phyloP scores from a whole-genome alignment of 176 grass and related monocot genomes.

The Urochloa ruziziensis region DNA sequence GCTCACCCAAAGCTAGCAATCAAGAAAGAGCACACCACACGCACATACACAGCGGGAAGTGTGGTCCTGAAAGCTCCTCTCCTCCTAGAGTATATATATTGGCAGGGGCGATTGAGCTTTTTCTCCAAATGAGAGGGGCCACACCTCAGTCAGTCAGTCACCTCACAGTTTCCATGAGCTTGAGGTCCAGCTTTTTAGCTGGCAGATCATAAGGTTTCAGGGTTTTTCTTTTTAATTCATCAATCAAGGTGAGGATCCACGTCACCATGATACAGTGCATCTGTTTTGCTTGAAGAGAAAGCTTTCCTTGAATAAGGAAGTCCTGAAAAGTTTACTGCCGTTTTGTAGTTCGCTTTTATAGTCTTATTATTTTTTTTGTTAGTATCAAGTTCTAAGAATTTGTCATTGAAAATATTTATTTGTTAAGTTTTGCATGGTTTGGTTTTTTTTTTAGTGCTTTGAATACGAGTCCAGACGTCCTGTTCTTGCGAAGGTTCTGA shows the following conservation, averaged over 20 bases:
- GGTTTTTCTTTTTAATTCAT: slow-evolving; percentile 10
- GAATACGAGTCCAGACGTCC: not conserved
- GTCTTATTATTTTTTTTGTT: slow-evolving; percentile 4
- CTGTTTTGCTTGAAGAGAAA: not conserved
- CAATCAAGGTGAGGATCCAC: slow-evolving; percentile 27
- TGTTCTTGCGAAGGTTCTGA: not conserved
- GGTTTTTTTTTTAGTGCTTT: not conserved
- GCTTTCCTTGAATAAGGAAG: not conserved
- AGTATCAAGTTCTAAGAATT: not conserved
- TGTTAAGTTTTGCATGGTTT: not conserved
- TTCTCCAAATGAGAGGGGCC: slow-evolving; percentile 24
- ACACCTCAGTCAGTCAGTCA: slow-evolving; percentile 18
- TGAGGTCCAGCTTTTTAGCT: slow-evolving; percentile 38
- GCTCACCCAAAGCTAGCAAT: slow-evolving; percentile 6
- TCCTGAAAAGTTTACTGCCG: not conserved
- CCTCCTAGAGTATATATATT: slow-evolving; percentile 22
- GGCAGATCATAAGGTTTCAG: slow-evolving; percentile 20
- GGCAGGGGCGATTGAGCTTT: slow-evolving; percentile 13
- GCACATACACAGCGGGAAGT: slow-evolving; percentile 3
- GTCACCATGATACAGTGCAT: slow-evolving; percentile 28
- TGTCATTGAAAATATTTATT: not conserved
- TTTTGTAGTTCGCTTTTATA: not conserved
- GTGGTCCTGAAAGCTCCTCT: slow-evolving; percentile 59
- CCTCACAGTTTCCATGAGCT: slow-evolving; percentile 25
- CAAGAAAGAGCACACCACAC: slow-evolving; percentile 1